These are phyloP conservation scores for Termitomyces sp. DNA, from an alignment of 768 basidiomycete species.

Conservation along the genomic window DNA sequence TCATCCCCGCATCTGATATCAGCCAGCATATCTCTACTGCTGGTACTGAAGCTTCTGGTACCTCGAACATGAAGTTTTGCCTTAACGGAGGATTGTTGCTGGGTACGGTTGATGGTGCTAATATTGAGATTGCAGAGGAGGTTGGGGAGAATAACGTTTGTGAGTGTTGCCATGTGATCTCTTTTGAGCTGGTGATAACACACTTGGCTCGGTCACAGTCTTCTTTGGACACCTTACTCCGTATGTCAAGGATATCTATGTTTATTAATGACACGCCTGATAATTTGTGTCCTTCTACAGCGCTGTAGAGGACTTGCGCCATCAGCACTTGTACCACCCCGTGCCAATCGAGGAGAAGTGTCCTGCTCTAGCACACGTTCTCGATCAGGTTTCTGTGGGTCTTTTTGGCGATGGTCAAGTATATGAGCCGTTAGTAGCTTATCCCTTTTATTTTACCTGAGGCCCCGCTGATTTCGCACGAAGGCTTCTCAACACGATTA, in stretches of 20 bases:
- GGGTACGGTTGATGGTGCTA: constrained; percentile 92
- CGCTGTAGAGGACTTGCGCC: constrained; percentile 81
- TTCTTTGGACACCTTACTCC: constrained; percentile 89
- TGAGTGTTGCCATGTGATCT: constrained; percentile 33
- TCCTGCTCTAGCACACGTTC: constrained; percentile 72
- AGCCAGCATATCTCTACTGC: constrained; percentile 97
- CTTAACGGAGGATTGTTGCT: constrained; percentile 86
- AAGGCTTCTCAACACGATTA: constrained; percentile 70
- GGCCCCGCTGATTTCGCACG: not conserved
- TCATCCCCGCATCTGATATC: constrained; percentile 92
- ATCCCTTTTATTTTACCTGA: constrained; percentile 6
- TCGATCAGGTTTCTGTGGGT: constrained; percentile 72
- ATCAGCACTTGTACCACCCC: constrained; percentile 82
- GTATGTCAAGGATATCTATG: constrained; percentile 20
- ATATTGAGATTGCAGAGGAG: constrained; percentile 95
- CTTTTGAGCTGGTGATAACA: not conserved
- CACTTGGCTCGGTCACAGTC: constrained; percentile 37
- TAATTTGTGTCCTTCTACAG: constrained; percentile 17
- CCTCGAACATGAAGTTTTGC: constrained; percentile 88
- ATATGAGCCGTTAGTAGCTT: constrained; percentile 77
- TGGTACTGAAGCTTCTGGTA: constrained; percentile 85
- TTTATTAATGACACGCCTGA: not conserved
- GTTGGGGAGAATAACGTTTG: constrained; percentile 89
- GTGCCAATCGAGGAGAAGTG: constrained; percentile 79
- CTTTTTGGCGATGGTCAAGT: constrained; percentile 73